phyloP scores from a whole-genome alignment of 441 rosid genomes.

The Mallotus repandus region DNA sequence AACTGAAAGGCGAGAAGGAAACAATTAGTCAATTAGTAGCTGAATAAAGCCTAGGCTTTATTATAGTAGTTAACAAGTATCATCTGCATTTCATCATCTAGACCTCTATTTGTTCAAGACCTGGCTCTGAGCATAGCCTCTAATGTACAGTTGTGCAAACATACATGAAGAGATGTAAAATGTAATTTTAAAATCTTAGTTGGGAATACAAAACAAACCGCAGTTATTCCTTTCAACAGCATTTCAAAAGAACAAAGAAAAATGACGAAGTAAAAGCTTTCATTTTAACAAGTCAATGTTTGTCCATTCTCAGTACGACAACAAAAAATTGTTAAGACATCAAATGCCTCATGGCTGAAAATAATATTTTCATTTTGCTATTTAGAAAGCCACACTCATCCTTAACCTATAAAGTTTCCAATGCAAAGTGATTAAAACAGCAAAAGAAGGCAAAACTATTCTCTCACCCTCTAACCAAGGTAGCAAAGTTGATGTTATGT shows the following conservation, averaged over 20 bases:
- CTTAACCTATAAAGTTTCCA: not conserved
- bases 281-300: not conserved
- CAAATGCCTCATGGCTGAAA: not conserved
- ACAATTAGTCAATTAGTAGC: no score
- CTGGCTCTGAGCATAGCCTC: no score
- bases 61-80: no score
- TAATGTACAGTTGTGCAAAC: no score
- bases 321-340: not conserved
- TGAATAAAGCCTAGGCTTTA: no score
- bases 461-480: not conserved
- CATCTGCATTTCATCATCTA: no score
- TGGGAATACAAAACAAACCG: not conserved
- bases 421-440: not conserved
- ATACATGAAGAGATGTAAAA: no score
- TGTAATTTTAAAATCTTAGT: no score
- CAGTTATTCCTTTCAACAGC: not conserved
- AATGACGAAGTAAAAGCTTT: not conserved
- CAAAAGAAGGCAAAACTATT: not conserved
- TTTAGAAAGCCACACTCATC: no score
- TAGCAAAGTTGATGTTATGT: slow-evolving; percentile 12
- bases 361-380: no score
- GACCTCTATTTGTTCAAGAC: no score
- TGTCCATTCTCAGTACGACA: not conserved
- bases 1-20: no score
- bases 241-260: not conserved